Evolutionary conservation across 2,329 filamentous ascomycete species (phyloP).

Genomic region (Sporothrix pallida): DNA sequence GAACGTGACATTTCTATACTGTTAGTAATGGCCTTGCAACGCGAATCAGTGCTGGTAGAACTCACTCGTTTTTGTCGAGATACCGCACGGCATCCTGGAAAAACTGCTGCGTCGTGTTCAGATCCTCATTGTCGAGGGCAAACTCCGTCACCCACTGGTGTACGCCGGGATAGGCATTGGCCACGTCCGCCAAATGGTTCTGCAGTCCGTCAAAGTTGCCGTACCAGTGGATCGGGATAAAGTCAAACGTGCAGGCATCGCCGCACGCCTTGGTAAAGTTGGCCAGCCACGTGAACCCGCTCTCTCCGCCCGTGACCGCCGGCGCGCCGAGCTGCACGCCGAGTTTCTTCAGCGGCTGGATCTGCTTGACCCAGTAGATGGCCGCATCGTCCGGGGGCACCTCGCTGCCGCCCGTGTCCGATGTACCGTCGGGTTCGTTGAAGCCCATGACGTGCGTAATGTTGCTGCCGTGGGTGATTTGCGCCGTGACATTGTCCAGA

Average conservation of each 20-base stretch:
- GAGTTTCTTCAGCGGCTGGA: constrained; percentile 68
- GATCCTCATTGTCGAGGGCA: constrained; percentile 62
- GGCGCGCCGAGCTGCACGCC: constrained; percentile 75
- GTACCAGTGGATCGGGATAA: constrained; percentile 68
- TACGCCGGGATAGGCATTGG: constrained; percentile 57
- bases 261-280: constrained; percentile 69
- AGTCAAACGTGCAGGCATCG: constrained; percentile 65
- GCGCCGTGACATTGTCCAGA: constrained; percentile 60
- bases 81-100: constrained; percentile 70
- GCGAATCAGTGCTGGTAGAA: background rate
- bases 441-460: constrained; percentile 73
- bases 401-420: constrained; percentile 64
- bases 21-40: background rate
- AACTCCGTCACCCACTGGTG: constrained; percentile 81
- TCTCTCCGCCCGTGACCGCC: constrained; percentile 65
- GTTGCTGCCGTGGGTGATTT: constrained; percentile 60
- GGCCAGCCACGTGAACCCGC: constrained; percentile 68
- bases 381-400: constrained; percentile 66
- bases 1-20: constrained; percentile 58
- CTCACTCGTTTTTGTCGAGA: constrained; percentile 62
- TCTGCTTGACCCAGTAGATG: constrained; percentile 69
- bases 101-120: constrained; percentile 65
- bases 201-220: constrained; percentile 72
- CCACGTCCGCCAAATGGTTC: constrained; percentile 66
- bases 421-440: constrained; percentile 76